Base-by-base conservation (phyloP, 129 eudicot species). In the Saposhnikovia divaricata region DNA sequence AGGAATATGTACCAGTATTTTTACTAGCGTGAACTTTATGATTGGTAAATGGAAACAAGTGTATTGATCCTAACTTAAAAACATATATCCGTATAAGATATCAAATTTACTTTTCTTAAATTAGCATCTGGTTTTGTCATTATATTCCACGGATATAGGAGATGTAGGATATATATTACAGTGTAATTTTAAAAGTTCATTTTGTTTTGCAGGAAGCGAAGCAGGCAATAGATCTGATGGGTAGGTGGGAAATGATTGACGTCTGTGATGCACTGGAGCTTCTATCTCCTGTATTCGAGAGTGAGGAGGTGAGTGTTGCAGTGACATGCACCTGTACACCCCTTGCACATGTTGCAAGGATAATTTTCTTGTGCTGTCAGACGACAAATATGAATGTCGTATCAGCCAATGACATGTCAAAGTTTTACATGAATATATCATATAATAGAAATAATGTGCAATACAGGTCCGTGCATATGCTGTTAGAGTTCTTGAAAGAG, bases 391-490 rank as follows among this genome's bases (percentile, higher is more conserved):
- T 19, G 72, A 14, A 61, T 59, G 12, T 40, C 15, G 39, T 44
- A 15, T 82, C 44, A 53, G 78, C 73, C 51, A 80, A 25, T 55
- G 39, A 21, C n/a, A 39, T 72, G 23, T 9, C 31, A 40, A 42
- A 14, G 27, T 72, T 23, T 72, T 72, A 9, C 46, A 9, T 31
- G 23, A n/a, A 72, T 71, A 39, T 23, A 21, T 40, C 16, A 15
- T 28, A 14, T 31, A 68, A 31, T 68, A 31, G 43, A 68, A 31
- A 50, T 51, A 42, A 77, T 45, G 57, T 77, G 66, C 63, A 70
- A 70, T 13, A 77, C 91, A 94, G 98, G 99, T 96, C 81, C 98
- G 99, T 85, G 99, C 99, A 80, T 94, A 96, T 87, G 99, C 99
- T 83, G 98, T 96, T 11, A 89, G 95, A 74, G 97, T 96, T 80